A percentile compares a stretch with the other conserved stretches of the same genome.
These are phyloP conservation scores for Xylariaceae sp. DNA, from an alignment of 2,329 filamentous ascomycete genomes.

Conservation along the genomic window DNA sequence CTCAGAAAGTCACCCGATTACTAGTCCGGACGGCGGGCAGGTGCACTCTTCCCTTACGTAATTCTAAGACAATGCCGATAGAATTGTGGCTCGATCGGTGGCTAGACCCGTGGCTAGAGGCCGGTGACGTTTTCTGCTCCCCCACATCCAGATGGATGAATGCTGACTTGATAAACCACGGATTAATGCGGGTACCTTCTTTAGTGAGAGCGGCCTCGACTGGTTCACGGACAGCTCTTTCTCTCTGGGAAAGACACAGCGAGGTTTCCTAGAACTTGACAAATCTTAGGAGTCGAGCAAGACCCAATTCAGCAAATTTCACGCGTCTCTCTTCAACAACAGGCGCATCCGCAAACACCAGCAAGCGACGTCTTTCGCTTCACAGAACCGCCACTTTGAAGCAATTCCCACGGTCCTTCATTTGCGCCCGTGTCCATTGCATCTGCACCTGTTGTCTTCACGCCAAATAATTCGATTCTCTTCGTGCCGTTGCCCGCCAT, in stretches of 20 bases:
- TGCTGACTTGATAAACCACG: neutral
- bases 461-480: neutral
- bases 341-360: neutral
- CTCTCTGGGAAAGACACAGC: neutral
- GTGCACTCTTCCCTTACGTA: neutral
- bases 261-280: too few relatives aligned
- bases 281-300: neutral
- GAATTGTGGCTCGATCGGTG: neutral
- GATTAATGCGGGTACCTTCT: neutral
- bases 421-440: neutral
- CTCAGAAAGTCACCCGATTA: too few relatives aligned
- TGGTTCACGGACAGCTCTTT: neutral
- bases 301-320: neutral
- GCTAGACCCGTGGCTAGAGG: neutral
- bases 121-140: neutral
- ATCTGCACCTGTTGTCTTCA: too few relatives aligned
- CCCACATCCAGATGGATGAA: neutral
- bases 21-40: neutral
- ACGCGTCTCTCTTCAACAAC: neutral
- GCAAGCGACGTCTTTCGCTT: neutral
- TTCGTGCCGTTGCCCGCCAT: conserved; percentile 37
- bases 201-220: neutral
- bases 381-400: conserved; percentile 9
- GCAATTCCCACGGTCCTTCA: neutral
- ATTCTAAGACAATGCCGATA: neutral